These are phyloP conservation scores for Balamuthia mandrillaris DNA, from an alignment of 208 protist species.

Conservation along the genomic window DNA sequence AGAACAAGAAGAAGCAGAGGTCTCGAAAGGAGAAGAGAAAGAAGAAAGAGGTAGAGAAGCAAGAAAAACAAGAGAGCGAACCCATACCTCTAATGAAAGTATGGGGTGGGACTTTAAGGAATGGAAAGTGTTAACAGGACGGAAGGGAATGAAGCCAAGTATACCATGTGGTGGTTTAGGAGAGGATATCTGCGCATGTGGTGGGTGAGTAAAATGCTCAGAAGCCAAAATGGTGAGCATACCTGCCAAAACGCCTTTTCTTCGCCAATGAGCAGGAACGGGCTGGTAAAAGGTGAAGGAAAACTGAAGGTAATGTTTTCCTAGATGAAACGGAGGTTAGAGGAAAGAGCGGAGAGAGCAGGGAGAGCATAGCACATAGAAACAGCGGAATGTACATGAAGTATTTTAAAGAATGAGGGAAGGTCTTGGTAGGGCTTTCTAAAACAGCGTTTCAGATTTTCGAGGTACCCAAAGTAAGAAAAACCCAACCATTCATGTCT, in stretches of 20 bases:
- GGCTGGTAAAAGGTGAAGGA: neutral
- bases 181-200: neutral
- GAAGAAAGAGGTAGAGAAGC: no score
- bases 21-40: no score
- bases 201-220: neutral
- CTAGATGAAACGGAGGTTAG: neutral
- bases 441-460: conserved; percentile 2
- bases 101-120: conserved; percentile 10
- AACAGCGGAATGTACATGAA: neutral
- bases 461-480: neutral
- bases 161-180: neutral
- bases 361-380: neutral
- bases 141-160: neutral
- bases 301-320: neutral
- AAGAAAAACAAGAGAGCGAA: neutral
- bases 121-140: neutral
- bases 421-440: neutral
- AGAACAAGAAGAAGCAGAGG: no score
- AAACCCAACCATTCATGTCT: neutral
- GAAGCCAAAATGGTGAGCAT: neutral
- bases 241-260: conserved; percentile 29
- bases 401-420: neutral
- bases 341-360: neutral
- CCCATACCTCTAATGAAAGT: neutral
- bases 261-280: neutral